Evolutionary conservation across 352 stramenopile genomes (phyloP), one percentile per base, ranked within the genome.

Genomic region (Nothophytophthora sp.): DNA sequence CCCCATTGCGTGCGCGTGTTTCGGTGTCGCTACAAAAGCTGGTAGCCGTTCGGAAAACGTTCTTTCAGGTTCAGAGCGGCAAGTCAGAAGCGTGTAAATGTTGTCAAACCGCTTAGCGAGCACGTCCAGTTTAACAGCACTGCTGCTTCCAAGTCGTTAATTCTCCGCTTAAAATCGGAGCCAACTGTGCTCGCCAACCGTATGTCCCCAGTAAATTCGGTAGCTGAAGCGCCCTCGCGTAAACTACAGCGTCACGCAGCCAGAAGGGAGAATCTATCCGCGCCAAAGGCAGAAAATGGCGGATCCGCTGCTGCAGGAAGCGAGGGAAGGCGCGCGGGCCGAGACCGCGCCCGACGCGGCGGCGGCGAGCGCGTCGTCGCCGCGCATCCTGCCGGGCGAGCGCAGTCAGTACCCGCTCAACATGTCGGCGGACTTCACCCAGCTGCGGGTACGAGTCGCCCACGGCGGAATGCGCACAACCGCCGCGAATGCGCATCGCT

Each of bases 351-450:
- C 18, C 40, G 32, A n/a, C n/a, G n/a, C n/a, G 29, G 12, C 42
- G 32, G 10, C 37, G 55, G 41, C 19, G 15, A 35, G 25, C 12
- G 25, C 43, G 23, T 56, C 59, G 1, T 44, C 25, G 9, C 29
- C 63, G 22, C 34, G 10, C 13, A 24, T 55, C 22, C 56, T 70
- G 34, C 53, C 55, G 4, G 73, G 58, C 24, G 55, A 70, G 41
- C 63, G 59, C 39, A 66, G 57, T 39, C 67, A 86, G 55, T 91
- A 89, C 56, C 77, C 77, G 37, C 34, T 74, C 37, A 70, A 76
- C 48, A 65, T 88, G 37, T 63, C 66, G 16, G 77, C 89, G 32
- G 81, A 89, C 66, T 91, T 91, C 38, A 88, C 77, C 38, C 63
- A 73, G 59, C 60, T 91, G 52, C 68, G 55, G 58, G 81, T 91